These are phyloP conservation scores for Boeremia exigua DNA, from an alignment of 2,329 filamentous ascomycete genomes.

Conservation along the genomic window DNA sequence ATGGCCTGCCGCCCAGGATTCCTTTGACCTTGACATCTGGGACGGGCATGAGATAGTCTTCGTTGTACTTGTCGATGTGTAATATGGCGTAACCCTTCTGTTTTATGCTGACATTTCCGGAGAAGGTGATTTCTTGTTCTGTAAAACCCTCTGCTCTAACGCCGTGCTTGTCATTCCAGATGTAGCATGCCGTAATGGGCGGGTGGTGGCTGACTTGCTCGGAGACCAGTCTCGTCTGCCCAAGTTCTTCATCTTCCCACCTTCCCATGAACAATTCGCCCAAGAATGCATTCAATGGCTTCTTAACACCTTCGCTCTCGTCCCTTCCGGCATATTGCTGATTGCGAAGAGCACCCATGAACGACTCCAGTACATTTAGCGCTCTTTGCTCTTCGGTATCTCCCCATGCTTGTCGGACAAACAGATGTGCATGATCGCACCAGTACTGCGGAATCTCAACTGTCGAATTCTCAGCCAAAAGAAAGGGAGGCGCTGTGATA, in stretches of 20 bases:
- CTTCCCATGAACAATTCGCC: constrained; percentile 55
- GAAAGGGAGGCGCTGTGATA: constrained; percentile 56
- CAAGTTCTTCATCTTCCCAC: constrained; percentile 41
- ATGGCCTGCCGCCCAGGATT: constrained; percentile 51
- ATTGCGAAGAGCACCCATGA: constrained; percentile 54
- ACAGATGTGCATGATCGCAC: constrained; percentile 55
- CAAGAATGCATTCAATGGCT: constrained; percentile 59
- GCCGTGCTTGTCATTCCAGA: constrained; percentile 54
- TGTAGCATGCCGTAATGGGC: constrained; percentile 55
- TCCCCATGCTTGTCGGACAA: constrained; percentile 53
- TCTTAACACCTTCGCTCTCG: constrained; percentile 54
- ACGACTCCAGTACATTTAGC: constrained; percentile 57
- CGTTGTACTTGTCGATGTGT: constrained; percentile 52
- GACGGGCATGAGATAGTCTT: constrained; percentile 54
- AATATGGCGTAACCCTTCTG: constrained; percentile 55
- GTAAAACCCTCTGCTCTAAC: constrained; percentile 55
- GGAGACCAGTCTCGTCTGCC: constrained; percentile 50
- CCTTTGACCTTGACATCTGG: constrained; percentile 56
- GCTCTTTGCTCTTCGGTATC: constrained; percentile 49
- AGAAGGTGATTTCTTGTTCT: constrained; percentile 56
- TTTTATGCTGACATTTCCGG: constrained; percentile 53
- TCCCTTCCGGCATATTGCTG: constrained; percentile 57
- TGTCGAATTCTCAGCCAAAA: constrained; percentile 53
- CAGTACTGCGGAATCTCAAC: constrained; percentile 56
- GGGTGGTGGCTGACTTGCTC: constrained; percentile 58